Base-by-base conservation (phyloP, 2,329 filamentous ascomycete genomes). In the Ascosphaera apis region DNA sequence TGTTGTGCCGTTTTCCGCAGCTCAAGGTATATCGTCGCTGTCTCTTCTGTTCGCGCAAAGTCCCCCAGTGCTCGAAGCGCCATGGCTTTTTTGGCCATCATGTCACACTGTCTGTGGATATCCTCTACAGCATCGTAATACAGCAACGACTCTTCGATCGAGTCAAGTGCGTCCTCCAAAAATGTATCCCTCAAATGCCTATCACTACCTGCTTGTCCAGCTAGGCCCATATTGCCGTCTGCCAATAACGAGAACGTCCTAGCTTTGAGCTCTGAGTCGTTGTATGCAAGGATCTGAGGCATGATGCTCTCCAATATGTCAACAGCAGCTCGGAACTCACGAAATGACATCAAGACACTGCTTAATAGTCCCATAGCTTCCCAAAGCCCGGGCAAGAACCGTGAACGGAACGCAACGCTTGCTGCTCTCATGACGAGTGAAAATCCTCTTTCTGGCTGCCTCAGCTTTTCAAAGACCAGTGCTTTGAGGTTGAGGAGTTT, bases 61-160 rank as follows among this genome's bases (percentile, higher is more conserved):
- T 83, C 76, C 1, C 75, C 78, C 5, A 68, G 63, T 33, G 76
- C 58, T 51, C 74, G 72, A 61, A 80, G 77, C 35, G 91, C 66
- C 35, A 72, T 72, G 3, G 78, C 76, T 55, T 81, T 84, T 61
- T 88, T 88, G 15, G 76, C 75, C 57, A 84, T 67, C 61, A 79
- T 72, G 53, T 83, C 76, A 47, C 79, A 75, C 54, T 80, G 75
- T 37, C 71, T 72, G n/a, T 61, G 56, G 11, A 73, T 56, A 49
- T 79, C 78, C 48, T 79, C 72, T 11, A 81, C 60, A 33, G 42
- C 25, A 9, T 13, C 9, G 9, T 9, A 13, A 13, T 28, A 13
- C 25, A 13, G 13, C 25, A 28, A 13, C 9, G 9, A 28, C 9
- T 28, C 25, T 19, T 21, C 7, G 8, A 34, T 4, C 16, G 17